Conservation (phyloP, 1,139 yeast species). For the Cylindricascospora bacillispora region DNA sequence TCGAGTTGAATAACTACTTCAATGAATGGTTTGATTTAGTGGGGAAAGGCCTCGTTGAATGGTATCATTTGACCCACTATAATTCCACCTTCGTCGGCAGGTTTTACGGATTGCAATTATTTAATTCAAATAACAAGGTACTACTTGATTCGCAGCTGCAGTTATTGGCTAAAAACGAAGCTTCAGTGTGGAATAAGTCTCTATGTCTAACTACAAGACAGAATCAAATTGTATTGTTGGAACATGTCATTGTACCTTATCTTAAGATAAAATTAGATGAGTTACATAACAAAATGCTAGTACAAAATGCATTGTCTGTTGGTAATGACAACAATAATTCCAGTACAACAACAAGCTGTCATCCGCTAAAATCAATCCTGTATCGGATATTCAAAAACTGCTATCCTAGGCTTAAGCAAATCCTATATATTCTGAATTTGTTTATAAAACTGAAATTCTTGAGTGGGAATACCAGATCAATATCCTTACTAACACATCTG, state of each 20-base stretch:
- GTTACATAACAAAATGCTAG: constrained; percentile 50
- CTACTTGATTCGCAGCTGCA: constrained; percentile 14
- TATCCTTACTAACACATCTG: constrained; percentile 49
- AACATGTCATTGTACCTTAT: constrained; percentile 58
- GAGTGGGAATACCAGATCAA: constrained; percentile 54
- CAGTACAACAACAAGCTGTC: constrained; percentile 15
- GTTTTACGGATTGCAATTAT: constrained; percentile 78
- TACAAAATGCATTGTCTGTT: constrained; percentile 42
- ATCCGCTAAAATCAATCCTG: constrained; percentile 14
- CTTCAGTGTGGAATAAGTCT: constrained; percentile 13
- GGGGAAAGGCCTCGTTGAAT: constrained; percentile 58
- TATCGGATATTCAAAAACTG: constrained; percentile 39
- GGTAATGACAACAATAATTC: constrained; percentile 23
- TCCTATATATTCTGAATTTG: constrained; percentile 40
- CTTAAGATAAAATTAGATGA: constrained; percentile 55
- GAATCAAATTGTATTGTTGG: constrained; percentile 44
- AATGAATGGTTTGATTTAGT: constrained; percentile 47
- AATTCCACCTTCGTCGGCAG: constrained; percentile 84
- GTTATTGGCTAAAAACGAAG: constrained; percentile 3
- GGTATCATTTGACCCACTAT: constrained; percentile 59
- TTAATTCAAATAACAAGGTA: constrained; percentile 28
- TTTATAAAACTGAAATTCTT: constrained; percentile 51
- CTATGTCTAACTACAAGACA: constrained; percentile 45
- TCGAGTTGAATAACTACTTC: constrained; percentile 59
- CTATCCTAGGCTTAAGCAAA: constrained; percentile 49